Conservation (phyloP, 2,329 filamentous ascomycete species). For the Penicillium aurantiogriseum region DNA sequence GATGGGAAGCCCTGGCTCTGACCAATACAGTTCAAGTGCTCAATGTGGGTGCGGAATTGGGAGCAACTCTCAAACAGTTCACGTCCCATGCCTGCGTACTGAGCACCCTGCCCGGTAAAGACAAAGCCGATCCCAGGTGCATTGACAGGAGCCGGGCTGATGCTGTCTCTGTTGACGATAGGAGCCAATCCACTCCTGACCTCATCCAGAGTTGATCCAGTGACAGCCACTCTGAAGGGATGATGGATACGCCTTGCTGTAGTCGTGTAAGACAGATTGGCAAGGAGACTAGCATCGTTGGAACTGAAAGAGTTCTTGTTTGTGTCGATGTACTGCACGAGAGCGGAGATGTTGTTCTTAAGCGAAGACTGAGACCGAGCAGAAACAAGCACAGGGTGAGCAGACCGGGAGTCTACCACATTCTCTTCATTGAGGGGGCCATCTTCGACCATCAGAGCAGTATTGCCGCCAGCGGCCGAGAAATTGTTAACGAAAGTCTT, state of each 20-base stretch:
- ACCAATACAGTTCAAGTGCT: constrained; percentile 33
- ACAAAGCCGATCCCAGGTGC: constrained; percentile 26
- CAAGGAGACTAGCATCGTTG: constrained; percentile 47
- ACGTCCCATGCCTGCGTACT: constrained; percentile 36
- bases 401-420: constrained; percentile 52
- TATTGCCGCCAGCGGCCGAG: constrained; percentile 70
- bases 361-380: constrained; percentile 54
- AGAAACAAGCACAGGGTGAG: constrained; percentile 59
- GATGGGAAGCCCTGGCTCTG: constrained; percentile 30
- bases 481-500: constrained; percentile 64
- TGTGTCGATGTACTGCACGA: constrained; percentile 56
- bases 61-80: constrained; percentile 24
- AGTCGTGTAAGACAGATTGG: constrained; percentile 64
- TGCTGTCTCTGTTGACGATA: constrained; percentile 19
- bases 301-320: constrained; percentile 39
- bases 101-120: constrained; percentile 42
- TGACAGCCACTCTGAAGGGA: constrained; percentile 28
- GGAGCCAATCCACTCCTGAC: constrained; percentile 18
- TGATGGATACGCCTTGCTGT: constrained; percentile 57
- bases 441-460: constrained; percentile 64
- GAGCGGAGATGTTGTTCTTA: constrained; percentile 55
- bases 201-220: constrained; percentile 24
- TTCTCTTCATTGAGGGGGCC: constrained; percentile 33
- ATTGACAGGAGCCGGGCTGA: constrained; percentile 20
- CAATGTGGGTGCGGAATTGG: constrained; percentile 33